Conservation (phyloP, 208 protist genomes). For the Wallacemonas sp. region DNA sequence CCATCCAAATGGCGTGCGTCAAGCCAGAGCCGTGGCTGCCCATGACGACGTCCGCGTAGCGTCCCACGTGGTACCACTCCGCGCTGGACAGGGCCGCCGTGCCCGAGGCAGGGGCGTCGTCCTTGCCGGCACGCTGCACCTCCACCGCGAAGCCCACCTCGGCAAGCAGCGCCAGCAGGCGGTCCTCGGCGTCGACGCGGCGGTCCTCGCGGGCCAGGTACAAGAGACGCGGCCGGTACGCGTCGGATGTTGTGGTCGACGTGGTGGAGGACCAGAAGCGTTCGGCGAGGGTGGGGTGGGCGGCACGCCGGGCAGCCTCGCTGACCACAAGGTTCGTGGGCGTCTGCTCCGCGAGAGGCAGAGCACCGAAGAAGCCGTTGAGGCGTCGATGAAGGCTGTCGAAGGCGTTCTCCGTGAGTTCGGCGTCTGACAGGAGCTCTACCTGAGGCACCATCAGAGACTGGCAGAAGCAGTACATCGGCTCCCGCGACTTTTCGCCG, state of each 20-base stretch:
- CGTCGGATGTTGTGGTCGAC: constrained; percentile 1
- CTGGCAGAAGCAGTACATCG: constrained; percentile 51
- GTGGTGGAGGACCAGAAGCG: background rate
- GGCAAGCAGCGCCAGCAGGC: constrained; percentile 29
- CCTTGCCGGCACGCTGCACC: constrained; percentile 20
- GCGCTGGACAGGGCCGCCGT: constrained; percentile 21
- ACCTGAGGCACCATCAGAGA: constrained; percentile 23
- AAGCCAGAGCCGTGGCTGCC: constrained; percentile 44
- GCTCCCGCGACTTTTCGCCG: constrained; percentile 25
- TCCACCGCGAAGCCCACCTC: constrained; percentile 48
- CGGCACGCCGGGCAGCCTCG: constrained; percentile 13
- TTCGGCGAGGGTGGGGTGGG: background rate
- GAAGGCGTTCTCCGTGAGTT: constrained; percentile 12
- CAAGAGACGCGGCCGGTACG: constrained; percentile 29
- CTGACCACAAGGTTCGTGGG: background rate
- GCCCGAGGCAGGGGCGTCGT: constrained; percentile 7
- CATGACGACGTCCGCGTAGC: constrained; percentile 50
- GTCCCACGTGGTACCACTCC: constrained; percentile 42
- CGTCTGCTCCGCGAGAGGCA: constrained; percentile 10
- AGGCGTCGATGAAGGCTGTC: constrained; percentile 16
- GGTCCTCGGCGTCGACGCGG: constrained; percentile 30
- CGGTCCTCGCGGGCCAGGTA: constrained; percentile 41
- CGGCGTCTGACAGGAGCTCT: background rate
- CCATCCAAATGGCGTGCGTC: constrained; percentile 50
- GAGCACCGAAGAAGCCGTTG: constrained; percentile 26